Evolutionary conservation across 1,284 basidiomycete genomes (phyloP), one percentile per base, ranked within the genome.

Genomic region (Ustilago bromivora): DNA sequence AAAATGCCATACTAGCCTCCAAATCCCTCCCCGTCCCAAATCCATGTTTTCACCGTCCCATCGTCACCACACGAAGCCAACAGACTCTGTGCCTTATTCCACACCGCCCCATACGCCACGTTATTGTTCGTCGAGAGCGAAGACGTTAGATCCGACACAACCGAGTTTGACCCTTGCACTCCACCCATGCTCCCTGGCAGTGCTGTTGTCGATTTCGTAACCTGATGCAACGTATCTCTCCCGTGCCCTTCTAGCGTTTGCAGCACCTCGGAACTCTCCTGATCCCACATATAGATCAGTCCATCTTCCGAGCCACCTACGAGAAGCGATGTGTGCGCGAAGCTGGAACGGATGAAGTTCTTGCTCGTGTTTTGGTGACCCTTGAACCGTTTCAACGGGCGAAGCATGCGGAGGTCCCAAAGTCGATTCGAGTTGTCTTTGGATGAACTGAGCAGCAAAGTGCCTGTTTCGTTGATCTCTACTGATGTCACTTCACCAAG

Each of bases 341-440:
- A 89, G 17, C 82, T 77, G 34, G 85, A 85, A 8, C 88, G 84
- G 54, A 89, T 87, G 46, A 89, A 87, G 82, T 88, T 89, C 72
- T 88, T 88, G 28, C 87, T 87, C 11, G 88, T 88, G 72, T 89
- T 89, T 73, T 88, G 88, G 66, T 88, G 87, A 0, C 88, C 88
- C 32, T 87, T 88, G 80, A 88, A 89, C 3, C 88, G 79, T 59
- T 87, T 87, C 4, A 88, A 71, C 32, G 87, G 87, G 1, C 72
- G 61, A 4, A 86, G 71, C 71, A 81, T 81, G 40, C 77, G 55
- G 32, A 81, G 69, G 49, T 84, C 83, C 87, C 79, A 79, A 80
- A 88, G 52, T 9, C 82, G 67, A 28, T 79, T 79, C 41, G 88
- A 88, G 75, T 88, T 88, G 77, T 89, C 88, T 78, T 88, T 88